Conservation (phyloP, 2,329 filamentous ascomycete genomes). For the Bipolaris bicolor region DNA sequence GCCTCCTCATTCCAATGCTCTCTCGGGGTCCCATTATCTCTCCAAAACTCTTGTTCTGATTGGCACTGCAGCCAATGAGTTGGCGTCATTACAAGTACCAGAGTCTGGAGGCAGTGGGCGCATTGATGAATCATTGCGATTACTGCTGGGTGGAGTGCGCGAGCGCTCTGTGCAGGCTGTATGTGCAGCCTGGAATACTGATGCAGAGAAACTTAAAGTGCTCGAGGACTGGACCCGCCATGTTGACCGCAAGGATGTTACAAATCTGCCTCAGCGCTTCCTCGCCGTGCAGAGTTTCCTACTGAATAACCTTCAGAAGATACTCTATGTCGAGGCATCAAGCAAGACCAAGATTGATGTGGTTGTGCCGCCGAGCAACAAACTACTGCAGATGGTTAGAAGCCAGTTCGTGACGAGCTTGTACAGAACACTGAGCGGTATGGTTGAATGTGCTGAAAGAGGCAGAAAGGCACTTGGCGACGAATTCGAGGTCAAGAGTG, state of each 20-base stretch:
- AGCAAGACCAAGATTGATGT: constrained; percentile 79
- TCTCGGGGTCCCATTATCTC: constrained; percentile 91
- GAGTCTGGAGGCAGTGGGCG: constrained; percentile 59
- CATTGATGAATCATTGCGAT: constrained; percentile 71
- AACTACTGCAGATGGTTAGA: constrained; percentile 87
- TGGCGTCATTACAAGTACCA: constrained; percentile 76
- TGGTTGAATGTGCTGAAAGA: constrained; percentile 95
- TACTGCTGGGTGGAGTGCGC: constrained; percentile 76
- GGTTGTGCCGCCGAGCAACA: constrained; percentile 81
- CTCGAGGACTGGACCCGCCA: constrained; percentile 93
- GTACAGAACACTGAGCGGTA: constrained; percentile 91
- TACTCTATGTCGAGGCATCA: constrained; percentile 89
- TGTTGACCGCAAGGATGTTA: constrained; percentile 81
- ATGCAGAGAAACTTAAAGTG: constrained; percentile 89
- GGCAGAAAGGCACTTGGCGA: constrained; percentile 67
- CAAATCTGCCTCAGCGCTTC: constrained; percentile 87
- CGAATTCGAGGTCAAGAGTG: constrained; percentile 59
- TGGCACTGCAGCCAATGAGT: constrained; percentile 84
- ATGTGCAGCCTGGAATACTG: constrained; percentile 89
- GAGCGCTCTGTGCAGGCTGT: constrained; percentile 86
- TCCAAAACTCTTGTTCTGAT: constrained; percentile 81
- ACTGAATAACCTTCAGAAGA: constrained; percentile 88
- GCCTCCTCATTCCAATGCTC: constrained; percentile 89
- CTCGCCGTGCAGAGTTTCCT: constrained; percentile 83
- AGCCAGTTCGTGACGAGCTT: constrained; percentile 91